Percentiles rank a stretch among this genome's conserved stretches.
Conservation (phyloP, 176 grass and related monocot genomes). For the Bonia amplexicaulis region DNA sequence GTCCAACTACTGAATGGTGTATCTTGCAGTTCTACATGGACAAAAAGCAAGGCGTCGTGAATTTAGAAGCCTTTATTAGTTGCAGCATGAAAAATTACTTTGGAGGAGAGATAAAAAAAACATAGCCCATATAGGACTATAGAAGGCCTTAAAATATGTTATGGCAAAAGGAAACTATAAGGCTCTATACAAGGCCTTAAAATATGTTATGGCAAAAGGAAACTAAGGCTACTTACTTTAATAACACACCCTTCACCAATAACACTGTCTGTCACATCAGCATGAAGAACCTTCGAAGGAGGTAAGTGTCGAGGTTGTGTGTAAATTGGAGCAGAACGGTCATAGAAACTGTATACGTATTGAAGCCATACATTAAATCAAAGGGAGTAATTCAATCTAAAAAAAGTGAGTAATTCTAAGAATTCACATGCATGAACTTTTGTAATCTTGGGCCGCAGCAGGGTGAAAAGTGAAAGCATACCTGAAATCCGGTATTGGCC, state of each 20-base stretch:
- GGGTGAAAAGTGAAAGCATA: slow-evolving; percentile 15
- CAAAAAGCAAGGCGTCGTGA: not conserved
- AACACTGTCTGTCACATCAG: slow-evolving; percentile 91
- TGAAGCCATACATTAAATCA: slow-evolving; percentile 25
- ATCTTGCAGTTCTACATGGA: slow-evolving; percentile 83
- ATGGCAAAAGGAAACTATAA: not conserved
- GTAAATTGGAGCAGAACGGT: slow-evolving; percentile 93
- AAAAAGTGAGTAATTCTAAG: slow-evolving; percentile 16
- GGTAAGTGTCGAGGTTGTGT: slow-evolving; percentile 93
- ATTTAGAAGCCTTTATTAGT: not conserved
- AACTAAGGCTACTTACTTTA: slow-evolving; percentile 54
- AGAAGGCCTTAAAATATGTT: not conserved
- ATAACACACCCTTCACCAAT: slow-evolving; percentile 97
- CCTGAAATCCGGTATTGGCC: slow-evolving; percentile 95
- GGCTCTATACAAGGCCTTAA: not conserved
- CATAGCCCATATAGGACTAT: not conserved
- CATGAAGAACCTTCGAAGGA: slow-evolving; percentile 94
- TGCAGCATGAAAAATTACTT: slow-evolving; percentile 21
- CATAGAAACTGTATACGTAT: slow-evolving; percentile 82
- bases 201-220: not conserved
- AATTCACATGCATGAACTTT: not conserved
- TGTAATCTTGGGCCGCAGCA: not conserved
- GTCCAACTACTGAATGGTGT: slow-evolving; percentile 91
- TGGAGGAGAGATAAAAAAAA: not conserved
- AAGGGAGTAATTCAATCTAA: not conserved